Evolutionary conservation across 2,329 filamentous ascomycete species (phyloP).

Genomic region (Cylindrodendrum hubeiense): DNA sequence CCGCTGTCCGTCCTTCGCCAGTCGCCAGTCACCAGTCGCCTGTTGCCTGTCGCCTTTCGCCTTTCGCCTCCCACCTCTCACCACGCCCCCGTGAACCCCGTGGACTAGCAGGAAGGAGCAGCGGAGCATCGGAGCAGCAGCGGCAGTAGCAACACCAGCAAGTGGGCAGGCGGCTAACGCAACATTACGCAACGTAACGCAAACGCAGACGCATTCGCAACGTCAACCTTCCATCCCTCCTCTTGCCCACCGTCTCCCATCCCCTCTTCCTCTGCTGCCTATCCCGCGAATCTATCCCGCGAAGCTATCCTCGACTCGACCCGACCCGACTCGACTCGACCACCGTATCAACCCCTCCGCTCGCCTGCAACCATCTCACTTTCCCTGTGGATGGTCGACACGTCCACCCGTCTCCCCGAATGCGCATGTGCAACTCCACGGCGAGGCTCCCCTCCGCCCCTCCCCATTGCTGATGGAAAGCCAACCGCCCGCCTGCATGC

Average conservation of each 20-base stretch:
- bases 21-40: neutral
- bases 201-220: constrained; percentile 15
- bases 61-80: constrained; percentile 11
- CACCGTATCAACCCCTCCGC: neutral
- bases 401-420: constrained; percentile 25
- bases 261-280: neutral
- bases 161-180: constrained; percentile 9
- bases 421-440: constrained; percentile 33
- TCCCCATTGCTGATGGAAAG: constrained; percentile 43
- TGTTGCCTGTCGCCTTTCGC: constrained; percentile 1
- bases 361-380: constrained; percentile 16
- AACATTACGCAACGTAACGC: constrained; percentile 20
- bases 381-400: constrained; percentile 16
- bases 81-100: constrained; percentile 5
- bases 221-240: constrained; percentile 9
- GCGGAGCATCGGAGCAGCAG: constrained; percentile 2
- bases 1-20: neutral
- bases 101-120: constrained; percentile 8
- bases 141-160: neutral
- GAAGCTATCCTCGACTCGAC: constrained; percentile 1
- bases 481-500: constrained; percentile 29
- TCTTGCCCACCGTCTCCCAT: neutral
- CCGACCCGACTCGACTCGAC: neutral
- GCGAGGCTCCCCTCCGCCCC: constrained; percentile 34
- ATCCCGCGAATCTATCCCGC: neutral